Base-by-base conservation (phyloP, 2,329 filamentous ascomycete species). In the Pyrenophora tritici-repentis region DNA sequence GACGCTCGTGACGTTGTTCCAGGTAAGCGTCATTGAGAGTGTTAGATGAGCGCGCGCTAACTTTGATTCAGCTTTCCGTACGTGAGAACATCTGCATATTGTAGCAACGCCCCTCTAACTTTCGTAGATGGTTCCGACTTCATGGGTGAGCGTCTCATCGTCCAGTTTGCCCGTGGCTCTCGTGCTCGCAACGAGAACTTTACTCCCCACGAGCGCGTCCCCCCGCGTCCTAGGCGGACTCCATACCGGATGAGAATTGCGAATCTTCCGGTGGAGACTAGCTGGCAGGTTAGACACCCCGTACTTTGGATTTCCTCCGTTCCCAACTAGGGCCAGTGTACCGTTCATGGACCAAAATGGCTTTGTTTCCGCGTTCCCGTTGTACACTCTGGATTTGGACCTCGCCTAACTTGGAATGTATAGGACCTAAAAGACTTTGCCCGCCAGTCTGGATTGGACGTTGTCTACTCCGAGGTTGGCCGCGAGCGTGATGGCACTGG, bases 361-460 rank as follows among this genome's bases (percentile, higher is more conserved):
- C 68, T 73, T 65, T 70, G 65, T 70, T 63, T 60, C 57, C 58
- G 63, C 65, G 53, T 68, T 66, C 62, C 58, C 58, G 58, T 67
- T 61, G 36, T 56, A 58, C 64, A 48, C 58, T 60, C 68, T 71
- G 69, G 69, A 70, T 65, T 70, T 71, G 70, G 67, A 73, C 67
- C 60, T 84, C 79, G 91, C 89, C 92, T 90, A 94, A 88, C 83
- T 83, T 84, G 83, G 84, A 78, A 83, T 66, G 80, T 87, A 79
- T 91, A 99, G 94, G 94, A 99, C 78, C 86, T 99, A 47, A 99
- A 99, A 89, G 94, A 99, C 76, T 99, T 99, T 78, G 94, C 94
- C 58, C 91, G 94, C 73, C 90, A 95, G 76, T 95, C 93, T 75
- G 91, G 91, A 76, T 85, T 96, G 76, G 94, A 97, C 75, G 94